These are phyloP conservation scores for Gastrolobium villosum DNA, from an alignment of 306 rosid species.

Conservation along the genomic window DNA sequence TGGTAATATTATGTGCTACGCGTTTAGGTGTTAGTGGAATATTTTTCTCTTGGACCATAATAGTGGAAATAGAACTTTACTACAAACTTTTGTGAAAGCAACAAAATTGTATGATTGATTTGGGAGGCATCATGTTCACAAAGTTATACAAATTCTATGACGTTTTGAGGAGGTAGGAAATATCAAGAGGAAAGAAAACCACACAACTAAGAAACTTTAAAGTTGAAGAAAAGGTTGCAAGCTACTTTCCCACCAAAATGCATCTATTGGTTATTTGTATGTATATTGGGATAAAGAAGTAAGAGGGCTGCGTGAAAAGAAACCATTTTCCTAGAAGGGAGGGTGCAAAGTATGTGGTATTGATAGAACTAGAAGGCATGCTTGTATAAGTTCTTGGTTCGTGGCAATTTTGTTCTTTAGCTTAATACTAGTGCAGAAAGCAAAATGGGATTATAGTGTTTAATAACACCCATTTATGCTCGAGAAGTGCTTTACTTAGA, in stretches of 20 bases:
- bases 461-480: neutral
- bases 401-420: conserved; percentile 38
- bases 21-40: conserved; percentile 30
- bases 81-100: conserved; percentile 26
- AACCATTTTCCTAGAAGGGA: conserved; percentile 45
- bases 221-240: conserved; percentile 22
- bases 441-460: conserved; percentile 11
- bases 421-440: conserved; percentile 43
- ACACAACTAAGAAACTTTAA: conserved; percentile 27
- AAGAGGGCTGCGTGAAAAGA: conserved; percentile 25
- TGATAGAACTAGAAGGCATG: conserved; percentile 20
- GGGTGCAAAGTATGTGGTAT: conserved; percentile 34
- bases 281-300: conserved; percentile 43
- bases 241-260: conserved; percentile 33
- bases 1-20: conserved; percentile 22
- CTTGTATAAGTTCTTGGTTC: conserved; percentile 28
- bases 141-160: conserved; percentile 32
- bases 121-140: conserved; percentile 41
- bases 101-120: conserved; percentile 20
- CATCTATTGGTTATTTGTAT: conserved; percentile 13
- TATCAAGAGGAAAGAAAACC: conserved; percentile 47
- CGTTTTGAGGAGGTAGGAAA: conserved; percentile 4
- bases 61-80: conserved; percentile 20
- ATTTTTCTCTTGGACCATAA: conserved; percentile 23
- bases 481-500: neutral